phyloP scores from a whole-genome alignment of 2,329 filamentous ascomycete species.

The Trichoderma semiorbis region DNA sequence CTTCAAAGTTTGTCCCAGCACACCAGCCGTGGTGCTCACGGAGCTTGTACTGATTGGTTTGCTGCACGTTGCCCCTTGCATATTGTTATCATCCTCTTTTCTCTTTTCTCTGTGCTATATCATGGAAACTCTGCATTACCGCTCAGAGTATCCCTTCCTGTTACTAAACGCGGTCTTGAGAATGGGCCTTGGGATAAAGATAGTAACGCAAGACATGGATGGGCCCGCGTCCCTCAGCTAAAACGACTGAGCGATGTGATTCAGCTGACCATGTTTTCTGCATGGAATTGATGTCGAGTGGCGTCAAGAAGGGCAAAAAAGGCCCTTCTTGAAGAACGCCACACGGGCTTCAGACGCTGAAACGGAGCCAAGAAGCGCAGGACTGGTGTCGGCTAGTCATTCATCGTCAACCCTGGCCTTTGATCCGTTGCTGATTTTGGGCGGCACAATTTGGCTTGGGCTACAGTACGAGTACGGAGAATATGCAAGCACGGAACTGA shows the following conservation, averaged over 20 bases:
- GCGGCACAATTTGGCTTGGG: background rate
- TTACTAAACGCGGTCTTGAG: background rate
- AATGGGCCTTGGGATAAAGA: background rate
- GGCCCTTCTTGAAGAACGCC: conserved; percentile 9
- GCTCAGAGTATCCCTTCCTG: background rate
- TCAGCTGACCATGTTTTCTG: background rate
- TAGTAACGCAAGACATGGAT: conserved; percentile 1
- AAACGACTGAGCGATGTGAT: background rate
- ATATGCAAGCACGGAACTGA: background rate
- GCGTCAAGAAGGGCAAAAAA: background rate
- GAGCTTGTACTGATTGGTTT: conserved; percentile 13
- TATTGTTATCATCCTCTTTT: background rate
- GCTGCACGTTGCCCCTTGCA: background rate
- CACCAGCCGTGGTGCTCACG: background rate
- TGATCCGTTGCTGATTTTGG: background rate
- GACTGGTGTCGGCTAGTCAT: conserved; percentile 9
- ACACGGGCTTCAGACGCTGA: conserved; percentile 13
- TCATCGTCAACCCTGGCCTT: conserved; percentile 3
- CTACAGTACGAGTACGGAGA: background rate
- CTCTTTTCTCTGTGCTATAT: conserved; percentile 14
- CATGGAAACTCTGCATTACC: conserved; percentile 13
- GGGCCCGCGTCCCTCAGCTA: background rate
- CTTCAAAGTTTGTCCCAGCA: background rate
- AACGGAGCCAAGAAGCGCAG: conserved; percentile 9
- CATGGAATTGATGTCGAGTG: background rate